These are phyloP conservation scores for Selenicereus undatus DNA, from an alignment of 148 eudicot species.

Conservation along the genomic window DNA sequence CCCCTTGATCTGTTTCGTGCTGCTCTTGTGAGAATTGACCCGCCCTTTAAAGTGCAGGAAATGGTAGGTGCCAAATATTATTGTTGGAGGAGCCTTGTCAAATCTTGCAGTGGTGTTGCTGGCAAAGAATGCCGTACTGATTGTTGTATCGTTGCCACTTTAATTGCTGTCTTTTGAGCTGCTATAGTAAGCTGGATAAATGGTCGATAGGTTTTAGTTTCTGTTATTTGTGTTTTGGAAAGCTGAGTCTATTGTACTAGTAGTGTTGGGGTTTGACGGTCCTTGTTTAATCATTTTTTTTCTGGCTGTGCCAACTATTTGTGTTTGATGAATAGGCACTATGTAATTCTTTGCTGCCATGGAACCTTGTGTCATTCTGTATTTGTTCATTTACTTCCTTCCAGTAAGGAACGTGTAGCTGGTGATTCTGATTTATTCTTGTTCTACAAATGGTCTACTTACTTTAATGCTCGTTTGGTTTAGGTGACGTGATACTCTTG, in stretches of 20 bases:
- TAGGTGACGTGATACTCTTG: slow-evolving; percentile 20
- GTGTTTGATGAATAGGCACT: neutral
- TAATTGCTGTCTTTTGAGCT: neutral
- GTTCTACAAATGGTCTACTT: neutral
- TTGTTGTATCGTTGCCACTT: neutral
- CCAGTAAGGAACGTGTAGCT: neutral
- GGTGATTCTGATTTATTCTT: slow-evolving; percentile 10
- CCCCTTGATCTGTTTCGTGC: neutral
- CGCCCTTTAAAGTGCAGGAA: slow-evolving; percentile 3
- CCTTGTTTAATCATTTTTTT: neutral
- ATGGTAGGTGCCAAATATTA: neutral
- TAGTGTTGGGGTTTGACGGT: neutral
- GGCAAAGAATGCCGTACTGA: neutral
- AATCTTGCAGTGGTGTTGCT: neutral
- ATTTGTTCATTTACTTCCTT: neutral
- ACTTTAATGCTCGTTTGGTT: slow-evolving; percentile 6
- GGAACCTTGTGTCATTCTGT: neutral
- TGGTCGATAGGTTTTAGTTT: neutral
- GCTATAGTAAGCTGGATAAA: neutral
- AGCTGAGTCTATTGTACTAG: neutral
- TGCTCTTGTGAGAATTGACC: neutral
- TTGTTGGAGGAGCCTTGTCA: neutral
- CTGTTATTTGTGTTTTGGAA: neutral
- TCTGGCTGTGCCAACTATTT: neutral
- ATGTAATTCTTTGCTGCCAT: neutral